Percentiles rank a stretch among this genome's conserved stretches.
These are phyloP conservation scores for Malus hybrid DNA, from an alignment of 331 rosid species.

Conservation along the genomic window DNA sequence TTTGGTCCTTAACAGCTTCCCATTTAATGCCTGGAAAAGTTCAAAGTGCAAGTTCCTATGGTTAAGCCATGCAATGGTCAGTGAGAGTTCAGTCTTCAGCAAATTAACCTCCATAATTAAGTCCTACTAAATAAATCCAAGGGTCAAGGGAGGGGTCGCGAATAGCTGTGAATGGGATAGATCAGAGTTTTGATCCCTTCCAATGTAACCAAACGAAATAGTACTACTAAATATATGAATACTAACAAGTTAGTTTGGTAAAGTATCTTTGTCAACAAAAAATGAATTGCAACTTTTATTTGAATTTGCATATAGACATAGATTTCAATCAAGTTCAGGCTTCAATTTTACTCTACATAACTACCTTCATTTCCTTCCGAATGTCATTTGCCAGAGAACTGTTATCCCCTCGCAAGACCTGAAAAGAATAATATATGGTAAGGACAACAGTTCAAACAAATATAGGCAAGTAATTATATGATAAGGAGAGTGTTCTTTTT, in stretches of 20 bases:
- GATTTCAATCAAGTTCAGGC: neutral
- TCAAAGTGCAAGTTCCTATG: neutral
- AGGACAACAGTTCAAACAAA: neutral
- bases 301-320: neutral
- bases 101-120: neutral
- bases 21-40: conserved; percentile 68
- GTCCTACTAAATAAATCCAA: neutral
- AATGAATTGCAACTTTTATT: neutral
- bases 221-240: neutral
- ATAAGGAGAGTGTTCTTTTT: neutral
- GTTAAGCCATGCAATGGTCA: neutral
- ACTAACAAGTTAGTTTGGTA: neutral
- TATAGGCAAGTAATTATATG: neutral
- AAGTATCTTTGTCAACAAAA: neutral
- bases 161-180: neutral
- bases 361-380: conserved; percentile 98
- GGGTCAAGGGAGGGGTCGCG: neutral
- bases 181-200: neutral
- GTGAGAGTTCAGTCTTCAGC: neutral
- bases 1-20: conserved; percentile 85
- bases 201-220: neutral
- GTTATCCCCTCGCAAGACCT: conserved; percentile 96
- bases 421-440: conserved; percentile 17
- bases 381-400: conserved; percentile 97
- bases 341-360: conserved; percentile 7